phyloP scores from a whole-genome alignment of 1,139 yeast species.

The Citeromyces hawaiiensis region DNA sequence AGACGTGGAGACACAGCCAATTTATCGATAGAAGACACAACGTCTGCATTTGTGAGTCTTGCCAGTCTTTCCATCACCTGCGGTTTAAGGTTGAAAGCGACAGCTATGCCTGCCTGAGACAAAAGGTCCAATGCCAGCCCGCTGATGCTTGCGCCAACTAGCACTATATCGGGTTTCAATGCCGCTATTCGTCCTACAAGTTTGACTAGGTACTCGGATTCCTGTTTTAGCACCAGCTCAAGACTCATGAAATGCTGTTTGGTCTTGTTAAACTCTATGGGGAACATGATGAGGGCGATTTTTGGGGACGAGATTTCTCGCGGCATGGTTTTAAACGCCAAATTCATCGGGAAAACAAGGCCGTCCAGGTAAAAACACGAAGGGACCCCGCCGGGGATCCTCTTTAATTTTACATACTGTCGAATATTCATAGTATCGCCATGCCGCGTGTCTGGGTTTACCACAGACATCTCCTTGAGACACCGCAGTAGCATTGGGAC shows the following conservation, averaged over 20 bases:
- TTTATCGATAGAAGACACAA: constrained; percentile 53
- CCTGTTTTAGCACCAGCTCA: constrained; percentile 80
- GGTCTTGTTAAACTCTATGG: constrained; percentile 72
- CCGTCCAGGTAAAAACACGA: constrained; percentile 66
- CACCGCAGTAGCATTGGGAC: constrained; percentile 29
- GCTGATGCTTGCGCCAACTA: constrained; percentile 72
- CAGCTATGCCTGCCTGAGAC: constrained; percentile 66
- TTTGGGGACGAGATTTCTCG: constrained; percentile 48
- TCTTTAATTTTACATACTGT: constrained; percentile 77
- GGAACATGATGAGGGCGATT: constrained; percentile 76
- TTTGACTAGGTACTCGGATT: constrained; percentile 70
- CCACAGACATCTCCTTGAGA: constrained; percentile 27
- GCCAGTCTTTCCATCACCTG: constrained; percentile 75
- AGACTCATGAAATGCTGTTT: constrained; percentile 51
- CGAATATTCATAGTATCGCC: constrained; percentile 78
- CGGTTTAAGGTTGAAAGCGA: constrained; percentile 68
- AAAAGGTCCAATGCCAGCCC: constrained; percentile 69
- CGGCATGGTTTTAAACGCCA: constrained; percentile 79
- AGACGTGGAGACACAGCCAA: constrained; percentile 44
- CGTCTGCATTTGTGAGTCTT: constrained; percentile 71
- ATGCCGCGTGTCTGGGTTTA: constrained; percentile 39
- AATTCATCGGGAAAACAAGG: constrained; percentile 68
- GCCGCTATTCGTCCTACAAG: constrained; percentile 70
- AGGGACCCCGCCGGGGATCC: constrained; percentile 53
- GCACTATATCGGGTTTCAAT: constrained; percentile 65